Evolutionary conservation across 768 basidiomycete genomes (phyloP).

Genomic region (Kwoniella dejecticola): DNA sequence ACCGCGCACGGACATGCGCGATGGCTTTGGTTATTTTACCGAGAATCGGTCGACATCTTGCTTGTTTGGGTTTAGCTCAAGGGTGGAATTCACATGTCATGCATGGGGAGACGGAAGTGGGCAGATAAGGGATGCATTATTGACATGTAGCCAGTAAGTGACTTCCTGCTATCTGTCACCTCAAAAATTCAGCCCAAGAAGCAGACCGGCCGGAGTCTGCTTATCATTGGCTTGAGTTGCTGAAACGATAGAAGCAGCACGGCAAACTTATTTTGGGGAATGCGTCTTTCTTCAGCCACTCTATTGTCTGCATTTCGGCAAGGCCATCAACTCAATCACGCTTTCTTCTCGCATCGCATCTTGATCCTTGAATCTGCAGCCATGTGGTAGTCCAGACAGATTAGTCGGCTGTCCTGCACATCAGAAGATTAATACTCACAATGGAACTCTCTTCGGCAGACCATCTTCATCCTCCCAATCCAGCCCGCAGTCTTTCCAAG

Average conservation of each 20-base stretch:
- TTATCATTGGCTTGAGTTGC: too few species aligned
- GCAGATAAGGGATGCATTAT: too few species aligned
- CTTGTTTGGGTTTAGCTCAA: neutral
- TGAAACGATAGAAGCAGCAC: too few species aligned
- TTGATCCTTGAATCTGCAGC: conserved; percentile 3
- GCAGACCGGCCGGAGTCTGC: too few species aligned
- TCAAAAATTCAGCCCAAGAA: too few species aligned
- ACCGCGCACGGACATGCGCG: neutral
- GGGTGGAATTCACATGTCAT: neutral
- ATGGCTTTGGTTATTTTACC: neutral
- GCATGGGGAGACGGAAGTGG: neutral
- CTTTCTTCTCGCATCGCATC: conserved; percentile 18
- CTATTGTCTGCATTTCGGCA: conserved; percentile 19
- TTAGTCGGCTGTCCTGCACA: too few species aligned
- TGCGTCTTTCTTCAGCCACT: too few species aligned
- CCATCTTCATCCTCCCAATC: conserved; percentile 39
- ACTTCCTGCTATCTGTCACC: too few species aligned
- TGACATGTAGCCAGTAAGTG: too few species aligned
- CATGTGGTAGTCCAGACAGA: neutral
- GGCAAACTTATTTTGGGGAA: too few species aligned
- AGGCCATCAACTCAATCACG: conserved; percentile 20
- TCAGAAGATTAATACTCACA: conserved; percentile 18
- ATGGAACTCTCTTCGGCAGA: conserved; percentile 31
- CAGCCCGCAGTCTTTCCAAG: conserved; percentile 40
- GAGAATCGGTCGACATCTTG: neutral